Conservation (phyloP, 1,284 basidiomycete genomes). For the Heterobasidion occidentale region DNA sequence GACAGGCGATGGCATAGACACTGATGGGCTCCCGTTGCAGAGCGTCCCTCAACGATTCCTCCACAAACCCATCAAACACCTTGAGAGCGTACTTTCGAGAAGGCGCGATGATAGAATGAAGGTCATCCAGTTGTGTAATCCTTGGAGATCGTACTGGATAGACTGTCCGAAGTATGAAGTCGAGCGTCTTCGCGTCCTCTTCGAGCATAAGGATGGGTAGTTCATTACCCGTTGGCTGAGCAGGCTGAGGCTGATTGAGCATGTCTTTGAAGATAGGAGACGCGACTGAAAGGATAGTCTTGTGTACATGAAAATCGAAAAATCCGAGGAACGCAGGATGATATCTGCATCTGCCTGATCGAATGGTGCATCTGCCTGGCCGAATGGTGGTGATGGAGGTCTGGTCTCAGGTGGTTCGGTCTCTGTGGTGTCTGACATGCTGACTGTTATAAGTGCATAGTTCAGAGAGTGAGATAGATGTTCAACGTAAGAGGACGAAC, state of each 20-base stretch:
- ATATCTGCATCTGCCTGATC: slow-evolving; percentile 4
- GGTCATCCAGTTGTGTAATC: neutral
- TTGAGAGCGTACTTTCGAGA: neutral
- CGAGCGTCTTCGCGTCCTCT: neutral
- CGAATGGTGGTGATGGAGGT: too few species aligned
- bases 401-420: too few species aligned
- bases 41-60: neutral
- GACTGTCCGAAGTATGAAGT: neutral
- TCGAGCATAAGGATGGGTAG: too few species aligned
- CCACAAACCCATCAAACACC: neutral
- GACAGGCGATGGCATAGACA: neutral
- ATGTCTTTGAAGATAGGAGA: slow-evolving; percentile 9
- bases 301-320: slow-evolving; percentile 9
- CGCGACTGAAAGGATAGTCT: slow-evolving; percentile 3
- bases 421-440: too few species aligned
- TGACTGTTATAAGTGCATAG: too few species aligned
- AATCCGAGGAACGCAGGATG: slow-evolving; percentile 5
- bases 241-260: slow-evolving; percentile 4
- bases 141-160: neutral
- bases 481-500: too few species aligned
- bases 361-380: slow-evolving; percentile 1
- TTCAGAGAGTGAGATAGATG: too few species aligned
- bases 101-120: neutral
- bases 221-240: too few species aligned
- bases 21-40: neutral